Conservation (phyloP, 169 alveolate genomes). For the Cryptosporidium muris region DNA sequence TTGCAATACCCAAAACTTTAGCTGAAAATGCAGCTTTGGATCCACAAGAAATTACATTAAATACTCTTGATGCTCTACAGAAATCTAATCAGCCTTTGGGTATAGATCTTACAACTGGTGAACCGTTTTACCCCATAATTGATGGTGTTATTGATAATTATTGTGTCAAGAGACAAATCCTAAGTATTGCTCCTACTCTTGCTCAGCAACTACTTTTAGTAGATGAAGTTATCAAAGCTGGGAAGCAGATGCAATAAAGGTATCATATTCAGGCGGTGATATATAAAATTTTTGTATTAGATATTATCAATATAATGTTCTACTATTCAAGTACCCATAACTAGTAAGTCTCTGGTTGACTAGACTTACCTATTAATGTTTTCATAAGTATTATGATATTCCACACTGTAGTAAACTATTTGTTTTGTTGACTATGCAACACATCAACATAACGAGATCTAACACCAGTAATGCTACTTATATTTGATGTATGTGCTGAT, state of each 20-base stretch:
- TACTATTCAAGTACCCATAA: too few species aligned
- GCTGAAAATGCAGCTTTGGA: slow-evolving; percentile 98
- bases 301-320: too few species aligned
- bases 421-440: not conserved
- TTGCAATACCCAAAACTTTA: slow-evolving; percentile 93
- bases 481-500: not conserved
- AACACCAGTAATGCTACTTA: slow-evolving; percentile 6
- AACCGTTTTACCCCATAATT: slow-evolving; percentile 89
- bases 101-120: slow-evolving; percentile 92
- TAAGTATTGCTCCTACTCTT: slow-evolving; percentile 96
- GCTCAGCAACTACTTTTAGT: slow-evolving; percentile 97
- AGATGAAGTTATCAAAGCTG: slow-evolving; percentile 98
- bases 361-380: too few species aligned
- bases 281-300: too few species aligned
- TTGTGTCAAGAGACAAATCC: slow-evolving; percentile 93
- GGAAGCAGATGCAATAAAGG: slow-evolving; percentile 87
- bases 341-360: too few species aligned
- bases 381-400: too few species aligned
- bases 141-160: slow-evolving; percentile 95
- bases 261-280: too few species aligned
- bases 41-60: slow-evolving; percentile 89
- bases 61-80: slow-evolving; percentile 86
- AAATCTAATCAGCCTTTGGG: slow-evolving; percentile 90
- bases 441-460: slow-evolving; percentile 67
- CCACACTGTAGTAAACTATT: slow-evolving; percentile 7